Evolutionary conservation across 164 flowering plant species (phyloP).

Genomic region (Chimonanthus salicifolius): DNA sequence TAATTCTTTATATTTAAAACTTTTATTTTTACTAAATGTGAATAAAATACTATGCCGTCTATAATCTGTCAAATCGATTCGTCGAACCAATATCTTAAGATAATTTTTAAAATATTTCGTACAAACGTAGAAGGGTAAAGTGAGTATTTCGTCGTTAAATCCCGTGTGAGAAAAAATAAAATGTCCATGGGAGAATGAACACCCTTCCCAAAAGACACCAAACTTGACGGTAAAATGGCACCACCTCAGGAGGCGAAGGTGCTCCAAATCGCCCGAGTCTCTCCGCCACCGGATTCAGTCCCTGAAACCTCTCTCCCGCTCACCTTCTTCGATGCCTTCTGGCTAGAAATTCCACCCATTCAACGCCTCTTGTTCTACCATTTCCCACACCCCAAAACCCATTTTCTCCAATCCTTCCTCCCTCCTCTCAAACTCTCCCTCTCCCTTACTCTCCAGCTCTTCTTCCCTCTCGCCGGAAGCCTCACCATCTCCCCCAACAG

Average conservation of each 20-base stretch:
- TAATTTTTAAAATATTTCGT: no score
- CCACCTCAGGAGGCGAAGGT: background rate
- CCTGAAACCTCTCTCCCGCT: conserved; percentile 20
- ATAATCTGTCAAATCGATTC: no score
- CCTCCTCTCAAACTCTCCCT: conserved; percentile 34
- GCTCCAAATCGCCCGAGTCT: background rate
- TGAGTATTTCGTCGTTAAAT: no score
- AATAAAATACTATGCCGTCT: no score
- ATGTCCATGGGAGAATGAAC: no score
- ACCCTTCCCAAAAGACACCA: no score
- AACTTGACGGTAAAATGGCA: no score
- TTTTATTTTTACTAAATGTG: no score
- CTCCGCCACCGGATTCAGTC: conserved; percentile 11
- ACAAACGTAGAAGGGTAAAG: no score
- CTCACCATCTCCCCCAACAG: conserved; percentile 20
- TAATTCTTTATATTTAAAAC: no score
- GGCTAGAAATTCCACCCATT: conserved; percentile 15
- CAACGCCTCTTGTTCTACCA: conserved; percentile 34
- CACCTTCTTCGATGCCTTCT: conserved; percentile 21
- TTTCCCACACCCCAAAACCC: conserved; percentile 15
- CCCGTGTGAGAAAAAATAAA: no score
- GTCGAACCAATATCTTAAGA: no score
- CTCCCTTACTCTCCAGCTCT: conserved; percentile 33
- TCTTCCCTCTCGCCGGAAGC: conserved; percentile 27
- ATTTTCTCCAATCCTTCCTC: conserved; percentile 19